Conservation (phyloP, 148 eudicot genomes). For the Rhododendron kiyosumense region DNA sequence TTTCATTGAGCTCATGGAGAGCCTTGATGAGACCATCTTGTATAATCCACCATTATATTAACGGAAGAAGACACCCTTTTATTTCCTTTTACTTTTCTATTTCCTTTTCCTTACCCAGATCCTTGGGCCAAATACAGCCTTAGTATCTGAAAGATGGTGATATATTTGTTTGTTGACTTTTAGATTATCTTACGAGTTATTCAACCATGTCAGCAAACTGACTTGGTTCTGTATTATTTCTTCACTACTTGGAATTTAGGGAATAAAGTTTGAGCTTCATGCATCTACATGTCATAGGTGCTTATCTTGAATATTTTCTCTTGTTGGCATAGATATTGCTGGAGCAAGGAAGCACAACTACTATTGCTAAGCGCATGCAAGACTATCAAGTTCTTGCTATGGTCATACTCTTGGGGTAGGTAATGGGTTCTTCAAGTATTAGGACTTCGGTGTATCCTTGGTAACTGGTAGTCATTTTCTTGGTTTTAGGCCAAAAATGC, state of each 20-base stretch:
- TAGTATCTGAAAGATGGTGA: neutral
- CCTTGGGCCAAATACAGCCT: neutral
- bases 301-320: neutral
- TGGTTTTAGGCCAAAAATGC: conserved; percentile 68
- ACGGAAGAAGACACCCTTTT: neutral
- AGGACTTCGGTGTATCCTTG: neutral
- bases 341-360: conserved; percentile 49
- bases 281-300: neutral
- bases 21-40: neutral
- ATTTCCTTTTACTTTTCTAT: neutral
- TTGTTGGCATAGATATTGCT: conserved; percentile 51
- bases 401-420: conserved; percentile 80
- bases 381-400: conserved; percentile 90
- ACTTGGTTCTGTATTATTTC: neutral
- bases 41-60: neutral
- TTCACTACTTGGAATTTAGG: neutral
- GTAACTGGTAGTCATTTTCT: neutral
- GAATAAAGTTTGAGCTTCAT: neutral
- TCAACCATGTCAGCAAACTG: neutral
- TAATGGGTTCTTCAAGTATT: neutral
- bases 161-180: neutral
- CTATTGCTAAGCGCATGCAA: conserved; percentile 68
- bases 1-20: neutral
- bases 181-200: neutral
- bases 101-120: neutral